phyloP scores from a whole-genome alignment of 805 yeast genomes.

The Schwanniomyces polymorphus region DNA sequence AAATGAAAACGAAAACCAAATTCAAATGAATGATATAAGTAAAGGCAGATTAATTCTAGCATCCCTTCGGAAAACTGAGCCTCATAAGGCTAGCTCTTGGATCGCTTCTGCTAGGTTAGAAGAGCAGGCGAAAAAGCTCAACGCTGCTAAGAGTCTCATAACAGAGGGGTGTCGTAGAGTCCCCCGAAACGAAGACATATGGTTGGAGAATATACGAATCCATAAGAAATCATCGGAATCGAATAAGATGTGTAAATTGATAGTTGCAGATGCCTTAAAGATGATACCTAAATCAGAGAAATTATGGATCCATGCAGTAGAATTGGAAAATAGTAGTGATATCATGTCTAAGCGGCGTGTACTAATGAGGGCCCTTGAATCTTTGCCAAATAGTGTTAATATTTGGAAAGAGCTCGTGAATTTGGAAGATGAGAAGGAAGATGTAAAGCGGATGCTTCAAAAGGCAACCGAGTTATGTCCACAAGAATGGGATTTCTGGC shows the following conservation, averaged over 20 bases:
- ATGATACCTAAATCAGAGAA: constrained; percentile 54
- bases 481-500: constrained; percentile 63
- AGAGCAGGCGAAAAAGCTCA: constrained; percentile 55
- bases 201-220: constrained; percentile 79
- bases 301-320: constrained; percentile 74
- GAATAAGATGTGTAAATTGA: constrained; percentile 47
- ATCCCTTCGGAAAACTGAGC: constrained; percentile 72
- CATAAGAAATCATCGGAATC: constrained; percentile 46
- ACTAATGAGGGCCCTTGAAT: constrained; percentile 70
- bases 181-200: constrained; percentile 66
- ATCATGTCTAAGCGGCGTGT: constrained; percentile 51
- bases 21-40: constrained; percentile 51
- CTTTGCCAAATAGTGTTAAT: constrained; percentile 51
- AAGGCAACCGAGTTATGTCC: constrained; percentile 76
- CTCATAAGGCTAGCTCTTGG: constrained; percentile 77
- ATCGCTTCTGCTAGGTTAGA: constrained; percentile 83
- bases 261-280: constrained; percentile 66
- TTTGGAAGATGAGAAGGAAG: constrained; percentile 52
- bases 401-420: constrained; percentile 73
- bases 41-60: constrained; percentile 60
- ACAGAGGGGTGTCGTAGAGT: constrained; percentile 73
- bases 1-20: constrained; percentile 19
- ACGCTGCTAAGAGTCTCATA: constrained; percentile 59
- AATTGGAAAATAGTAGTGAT: constrained; percentile 57
- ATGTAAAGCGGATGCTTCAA: constrained; percentile 51